Base-by-base conservation (phyloP, 371 early-diverging fungal species). In the Nematocida minor region DNA sequence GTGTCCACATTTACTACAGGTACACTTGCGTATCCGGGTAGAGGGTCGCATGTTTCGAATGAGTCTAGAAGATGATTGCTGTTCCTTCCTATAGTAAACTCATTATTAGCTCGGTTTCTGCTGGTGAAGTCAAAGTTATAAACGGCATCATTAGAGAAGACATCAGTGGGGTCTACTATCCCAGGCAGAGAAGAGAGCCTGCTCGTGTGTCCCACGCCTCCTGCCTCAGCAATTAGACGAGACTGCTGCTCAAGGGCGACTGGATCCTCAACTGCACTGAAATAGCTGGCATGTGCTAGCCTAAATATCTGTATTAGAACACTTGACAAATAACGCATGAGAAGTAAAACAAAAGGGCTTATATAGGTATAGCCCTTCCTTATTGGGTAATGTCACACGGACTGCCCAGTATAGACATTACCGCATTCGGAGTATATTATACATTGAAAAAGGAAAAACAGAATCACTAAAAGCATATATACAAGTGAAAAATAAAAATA, bases 371-470 rank as follows among this genome's bases (percentile, higher is more conserved):
- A 22, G 51, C 27, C 9, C 27, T 51, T 51, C 51, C 22, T 7
- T 51, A n/a, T 51, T 51, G 27, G 51, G 51, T 22, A 51, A 51
- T n/a, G 9, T 0, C 0, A 1, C 20, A 11, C 14, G 1, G 27
- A 55, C 20, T 14, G 11, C 57, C n/a, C 2, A 20, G 14, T 34
- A 36, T 55, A 31, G 57, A 36, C 14, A n/a, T 55, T 20, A 20
- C 31, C 31, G 16, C n/a, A 16, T 29, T 16, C 7, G 27, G 7
- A 20, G 32, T 55, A 16, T 55, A 55, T 29, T 55, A 34, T 55
- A 55, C 57, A 29, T 29, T 27, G 14, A 55, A 55, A 55, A 55
- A 55, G 57, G 57, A 55, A 55, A 55, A 34, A 55, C 32, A 0
- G 34, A 55, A n/a, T n/a, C 2, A 3, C 1, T 18, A 53, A 53